Percentiles rank a stretch among this genome's conserved stretches.
phyloP scores from a whole-genome alignment of 345 rosid species.

The Euclidium syriacum region DNA sequence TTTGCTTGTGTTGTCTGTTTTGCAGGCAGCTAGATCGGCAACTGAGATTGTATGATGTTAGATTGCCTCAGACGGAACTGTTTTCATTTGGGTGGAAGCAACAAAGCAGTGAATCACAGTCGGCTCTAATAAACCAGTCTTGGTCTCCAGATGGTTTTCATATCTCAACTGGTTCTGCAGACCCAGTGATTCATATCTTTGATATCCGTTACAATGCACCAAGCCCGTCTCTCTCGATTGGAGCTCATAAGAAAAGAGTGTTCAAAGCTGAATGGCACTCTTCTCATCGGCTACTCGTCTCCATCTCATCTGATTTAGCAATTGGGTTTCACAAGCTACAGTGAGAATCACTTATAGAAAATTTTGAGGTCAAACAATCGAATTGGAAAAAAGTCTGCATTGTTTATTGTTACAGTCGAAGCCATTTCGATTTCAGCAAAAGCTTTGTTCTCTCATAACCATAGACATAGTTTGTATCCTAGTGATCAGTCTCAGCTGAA shows the following conservation, averaged over 20 bases:
- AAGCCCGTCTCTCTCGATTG: slow-evolving; percentile 15
- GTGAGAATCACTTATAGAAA: too few relatives aligned
- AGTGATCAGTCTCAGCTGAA: too few relatives aligned
- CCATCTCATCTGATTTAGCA: slow-evolving; percentile 32
- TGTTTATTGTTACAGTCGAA: too few relatives aligned
- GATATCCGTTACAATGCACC: slow-evolving; percentile 33
- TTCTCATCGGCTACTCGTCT: slow-evolving; percentile 24
- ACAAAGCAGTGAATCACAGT: slow-evolving; percentile 33
- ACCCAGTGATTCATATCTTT: slow-evolving; percentile 33
- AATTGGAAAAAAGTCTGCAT: too few relatives aligned
- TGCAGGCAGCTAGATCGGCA: slow-evolving; percentile 34
- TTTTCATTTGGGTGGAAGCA: slow-evolving; percentile 36
- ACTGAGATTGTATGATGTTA: slow-evolving; percentile 28
- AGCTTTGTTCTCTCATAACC: too few relatives aligned
- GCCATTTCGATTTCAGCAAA: too few relatives aligned
- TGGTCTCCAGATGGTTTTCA: slow-evolving; percentile 38
- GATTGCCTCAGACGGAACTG: slow-evolving; percentile 32
- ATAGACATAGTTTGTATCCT: too few relatives aligned
- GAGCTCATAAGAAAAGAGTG: slow-evolving; percentile 32
- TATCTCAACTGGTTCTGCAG: slow-evolving; percentile 31
- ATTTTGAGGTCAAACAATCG: too few relatives aligned
- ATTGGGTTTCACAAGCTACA: slow-evolving; percentile 31
- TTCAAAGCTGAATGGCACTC: slow-evolving; percentile 37
- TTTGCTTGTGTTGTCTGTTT: neutral
- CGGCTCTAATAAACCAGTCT: slow-evolving; percentile 30